phyloP scores from a whole-genome alignment of 768 basidiomycete genomes.

The Clavaria fumosa region DNA sequence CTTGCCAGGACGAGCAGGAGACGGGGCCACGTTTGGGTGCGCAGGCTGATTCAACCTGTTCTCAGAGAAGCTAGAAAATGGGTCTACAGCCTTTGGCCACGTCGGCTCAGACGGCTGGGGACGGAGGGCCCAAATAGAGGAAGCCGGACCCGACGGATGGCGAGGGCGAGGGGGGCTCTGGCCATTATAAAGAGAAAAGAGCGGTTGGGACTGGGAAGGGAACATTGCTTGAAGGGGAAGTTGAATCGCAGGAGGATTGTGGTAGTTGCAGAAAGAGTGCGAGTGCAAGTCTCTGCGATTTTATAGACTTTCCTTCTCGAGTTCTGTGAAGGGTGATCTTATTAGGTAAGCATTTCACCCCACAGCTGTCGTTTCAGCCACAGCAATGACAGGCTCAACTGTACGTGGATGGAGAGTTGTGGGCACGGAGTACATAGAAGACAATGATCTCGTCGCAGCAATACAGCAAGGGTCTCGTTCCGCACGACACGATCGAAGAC shows the following conservation, averaged over 20 bases:
- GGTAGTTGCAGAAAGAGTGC: constrained; percentile 29
- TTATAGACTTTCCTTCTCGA: constrained; percentile 14
- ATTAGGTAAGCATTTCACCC: constrained; percentile 8
- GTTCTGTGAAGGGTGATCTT: constrained; percentile 11
- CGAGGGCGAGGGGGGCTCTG: constrained; percentile 28
- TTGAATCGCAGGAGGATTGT: constrained; percentile 21
- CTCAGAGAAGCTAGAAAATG: constrained; percentile 40
- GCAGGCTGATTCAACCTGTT: constrained; percentile 17
- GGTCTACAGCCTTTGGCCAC: constrained; percentile 55
- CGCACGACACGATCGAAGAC: too few species aligned
- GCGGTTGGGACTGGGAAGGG: constrained; percentile 19
- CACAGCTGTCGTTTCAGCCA: too few species aligned
- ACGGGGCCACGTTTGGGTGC: constrained; percentile 13
- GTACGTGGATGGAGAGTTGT: too few species aligned
- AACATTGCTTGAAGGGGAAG: constrained; percentile 19
- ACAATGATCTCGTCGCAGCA: too few species aligned
- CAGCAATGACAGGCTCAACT: too few species aligned
- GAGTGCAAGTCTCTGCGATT: constrained; percentile 14
- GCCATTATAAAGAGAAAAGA: constrained; percentile 24
- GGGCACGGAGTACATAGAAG: too few species aligned
- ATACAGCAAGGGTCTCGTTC: too few species aligned
- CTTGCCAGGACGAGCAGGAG: constrained; percentile 22
- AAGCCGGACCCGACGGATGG: constrained; percentile 25
- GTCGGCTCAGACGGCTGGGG: constrained; percentile 49
- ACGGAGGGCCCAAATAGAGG: constrained; percentile 75